Evolutionary conservation across 306 rosid species (phyloP).

Genomic region (Quercus wislizeni): DNA sequence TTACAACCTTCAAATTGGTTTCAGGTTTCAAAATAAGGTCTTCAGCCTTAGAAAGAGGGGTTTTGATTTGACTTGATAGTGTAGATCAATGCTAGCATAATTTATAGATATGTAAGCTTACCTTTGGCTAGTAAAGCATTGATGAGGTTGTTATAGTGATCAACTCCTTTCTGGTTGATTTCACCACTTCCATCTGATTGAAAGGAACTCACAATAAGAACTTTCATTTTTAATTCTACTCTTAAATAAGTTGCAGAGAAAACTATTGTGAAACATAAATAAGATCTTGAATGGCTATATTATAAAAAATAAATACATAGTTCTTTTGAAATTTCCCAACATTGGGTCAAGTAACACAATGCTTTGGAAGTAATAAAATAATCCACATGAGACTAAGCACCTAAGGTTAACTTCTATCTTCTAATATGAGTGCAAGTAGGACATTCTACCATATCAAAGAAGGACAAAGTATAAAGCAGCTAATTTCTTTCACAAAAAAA

Average conservation of each 20-base stretch:
- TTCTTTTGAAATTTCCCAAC: background rate
- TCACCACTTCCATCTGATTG: conserved; percentile 67
- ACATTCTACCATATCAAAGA: background rate
- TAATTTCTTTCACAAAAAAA: background rate
- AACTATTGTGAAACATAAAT: background rate
- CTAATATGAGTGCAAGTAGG: background rate
- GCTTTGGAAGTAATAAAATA: background rate
- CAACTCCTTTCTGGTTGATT: conserved; percentile 78
- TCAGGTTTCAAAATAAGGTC: background rate
- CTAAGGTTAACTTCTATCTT: background rate
- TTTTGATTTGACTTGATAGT: background rate
- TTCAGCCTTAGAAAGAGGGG: background rate
- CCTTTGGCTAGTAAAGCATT: conserved; percentile 77
- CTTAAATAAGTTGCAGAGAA: background rate
- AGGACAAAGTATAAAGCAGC: background rate
- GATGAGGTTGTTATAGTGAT: conserved; percentile 81
- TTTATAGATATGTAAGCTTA: conserved; percentile 18
- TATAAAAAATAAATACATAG: background rate
- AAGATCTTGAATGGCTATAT: background rate
- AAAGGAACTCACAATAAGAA: background rate
- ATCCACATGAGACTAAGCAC: background rate
- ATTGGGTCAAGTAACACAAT: background rate
- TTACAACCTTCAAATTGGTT: background rate
- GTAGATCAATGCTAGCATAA: too few species aligned
- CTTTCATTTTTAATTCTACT: background rate